Conservation (phyloP, 2,329 filamentous ascomycete species). For the Pseudocercospora eumusae region DNA sequence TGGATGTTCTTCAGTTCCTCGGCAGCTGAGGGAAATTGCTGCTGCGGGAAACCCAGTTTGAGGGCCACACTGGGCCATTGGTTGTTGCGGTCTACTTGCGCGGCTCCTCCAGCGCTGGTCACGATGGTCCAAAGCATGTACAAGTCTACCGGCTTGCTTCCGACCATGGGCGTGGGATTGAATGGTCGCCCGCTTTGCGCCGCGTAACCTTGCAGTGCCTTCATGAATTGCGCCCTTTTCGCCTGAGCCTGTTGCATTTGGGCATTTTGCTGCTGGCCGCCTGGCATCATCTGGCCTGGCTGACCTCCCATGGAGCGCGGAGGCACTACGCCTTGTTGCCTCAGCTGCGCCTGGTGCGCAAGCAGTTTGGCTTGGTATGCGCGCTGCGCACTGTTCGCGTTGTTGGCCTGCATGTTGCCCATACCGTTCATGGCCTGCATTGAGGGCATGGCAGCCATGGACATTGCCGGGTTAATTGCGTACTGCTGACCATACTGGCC, state of each 20-base stretch:
- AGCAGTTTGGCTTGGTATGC: slow-evolving; percentile 86
- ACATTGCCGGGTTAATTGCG: slow-evolving; percentile 38
- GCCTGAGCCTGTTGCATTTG: slow-evolving; percentile 30
- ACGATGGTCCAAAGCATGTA: slow-evolving; percentile 77
- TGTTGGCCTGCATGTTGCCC: slow-evolving; percentile 43
- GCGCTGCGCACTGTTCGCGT: slow-evolving; percentile 69
- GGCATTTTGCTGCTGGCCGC: slow-evolving; percentile 29
- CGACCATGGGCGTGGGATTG: slow-evolving; percentile 72
- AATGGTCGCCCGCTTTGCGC: slow-evolving; percentile 69
- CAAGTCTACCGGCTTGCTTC: slow-evolving; percentile 72
- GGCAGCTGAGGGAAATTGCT: slow-evolving; percentile 61
- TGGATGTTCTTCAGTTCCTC: slow-evolving; percentile 72
- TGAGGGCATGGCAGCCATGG: slow-evolving; percentile 41
- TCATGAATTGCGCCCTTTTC: slow-evolving; percentile 53
- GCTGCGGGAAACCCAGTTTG: slow-evolving; percentile 45
- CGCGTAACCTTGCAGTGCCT: slow-evolving; percentile 77
- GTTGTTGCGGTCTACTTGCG: slow-evolving; percentile 67
- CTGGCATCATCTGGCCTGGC: slow-evolving; percentile 34
- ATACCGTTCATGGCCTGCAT: slow-evolving; percentile 46
- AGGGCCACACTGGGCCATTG: slow-evolving; percentile 73
- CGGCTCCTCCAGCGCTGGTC: slow-evolving; percentile 74
- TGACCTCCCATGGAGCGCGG: slow-evolving; percentile 33
- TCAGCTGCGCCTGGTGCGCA: slow-evolving; percentile 68
- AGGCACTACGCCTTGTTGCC: slow-evolving; percentile 41
- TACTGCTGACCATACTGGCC: slow-evolving; percentile 45